These are phyloP conservation scores for Boechera divaricarpa DNA, from an alignment of 345 rosid genomes.

Conservation along the genomic window DNA sequence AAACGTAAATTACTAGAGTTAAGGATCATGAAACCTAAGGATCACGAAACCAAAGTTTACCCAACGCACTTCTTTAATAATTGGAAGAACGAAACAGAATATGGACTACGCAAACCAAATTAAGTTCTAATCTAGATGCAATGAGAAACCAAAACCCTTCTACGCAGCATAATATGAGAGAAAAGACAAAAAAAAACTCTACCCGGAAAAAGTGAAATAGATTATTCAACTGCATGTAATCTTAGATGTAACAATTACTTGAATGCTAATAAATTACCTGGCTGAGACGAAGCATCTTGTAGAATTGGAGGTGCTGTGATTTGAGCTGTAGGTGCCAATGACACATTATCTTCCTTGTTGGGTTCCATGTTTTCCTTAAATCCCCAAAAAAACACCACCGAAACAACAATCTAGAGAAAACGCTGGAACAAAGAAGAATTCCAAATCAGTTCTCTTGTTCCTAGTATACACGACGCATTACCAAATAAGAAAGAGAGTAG, in stretches of 20 bases:
- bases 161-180: neutral
- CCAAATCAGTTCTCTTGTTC: constrained; percentile 6
- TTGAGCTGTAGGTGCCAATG: constrained; percentile 49
- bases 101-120: neutral
- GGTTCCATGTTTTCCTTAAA: constrained; percentile 59
- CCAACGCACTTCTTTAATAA: neutral
- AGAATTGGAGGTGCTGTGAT: constrained; percentile 38
- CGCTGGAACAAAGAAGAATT: constrained; percentile 19
- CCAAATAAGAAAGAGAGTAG: neutral
- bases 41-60: neutral
- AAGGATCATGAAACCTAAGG: constrained; percentile 29
- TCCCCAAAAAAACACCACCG: constrained; percentile 12
- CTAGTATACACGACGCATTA: constrained; percentile 1
- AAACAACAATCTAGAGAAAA: constrained; percentile 16
- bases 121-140: constrained; percentile 2
- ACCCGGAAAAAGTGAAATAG: neutral
- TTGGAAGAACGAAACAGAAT: neutral
- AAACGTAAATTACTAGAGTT: neutral
- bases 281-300: constrained; percentile 46
- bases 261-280: constrained; percentile 25
- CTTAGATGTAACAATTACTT: constrained; percentile 7
- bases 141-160: neutral
- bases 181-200: neutral
- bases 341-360: constrained; percentile 56
- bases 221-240: neutral